phyloP scores from a whole-genome alignment of 2,329 filamentous ascomycete species.

The Emydomyces testavorans region DNA sequence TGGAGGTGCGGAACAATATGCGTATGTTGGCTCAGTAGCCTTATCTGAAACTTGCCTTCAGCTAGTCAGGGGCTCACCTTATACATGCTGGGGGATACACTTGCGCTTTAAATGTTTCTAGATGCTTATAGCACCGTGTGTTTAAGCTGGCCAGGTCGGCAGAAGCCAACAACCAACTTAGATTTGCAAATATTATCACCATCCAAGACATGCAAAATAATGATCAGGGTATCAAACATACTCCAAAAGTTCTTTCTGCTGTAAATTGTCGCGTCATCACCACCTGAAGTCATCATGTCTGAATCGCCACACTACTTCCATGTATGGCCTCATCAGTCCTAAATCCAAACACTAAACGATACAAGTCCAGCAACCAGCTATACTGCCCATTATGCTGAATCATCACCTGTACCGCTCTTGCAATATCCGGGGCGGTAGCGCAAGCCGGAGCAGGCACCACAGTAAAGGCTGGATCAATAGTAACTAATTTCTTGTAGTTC shows the following conservation, averaged over 20 bases:
- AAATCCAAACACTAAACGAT: conserved; percentile 73
- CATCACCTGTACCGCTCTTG: conserved; percentile 68
- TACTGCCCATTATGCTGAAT: conserved; percentile 56
- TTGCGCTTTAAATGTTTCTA: no score
- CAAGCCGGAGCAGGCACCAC: conserved; percentile 26
- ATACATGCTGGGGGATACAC: no score
- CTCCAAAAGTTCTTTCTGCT: not conserved
- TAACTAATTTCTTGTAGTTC: conserved; percentile 69
- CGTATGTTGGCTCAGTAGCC: no score
- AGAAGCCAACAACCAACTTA: not conserved
- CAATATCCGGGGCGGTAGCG: conserved; percentile 57
- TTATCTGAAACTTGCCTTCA: no score
- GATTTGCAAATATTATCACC: not conserved
- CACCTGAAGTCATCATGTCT: conserved; percentile 17
- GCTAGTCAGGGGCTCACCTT: no score
- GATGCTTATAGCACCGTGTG: no score
- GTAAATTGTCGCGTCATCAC: not conserved
- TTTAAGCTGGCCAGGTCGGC: no score
- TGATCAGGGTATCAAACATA: conserved; percentile 6
- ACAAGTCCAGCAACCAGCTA: conserved; percentile 69
- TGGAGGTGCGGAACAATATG: no score
- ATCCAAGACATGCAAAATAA: not conserved
- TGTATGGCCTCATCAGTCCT: conserved; percentile 63
- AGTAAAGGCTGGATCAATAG: conserved; percentile 58
- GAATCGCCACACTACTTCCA: conserved; percentile 47